Conservation (phyloP, 116 monocot genomes). For the Dioscorea cayenensis region DNA sequence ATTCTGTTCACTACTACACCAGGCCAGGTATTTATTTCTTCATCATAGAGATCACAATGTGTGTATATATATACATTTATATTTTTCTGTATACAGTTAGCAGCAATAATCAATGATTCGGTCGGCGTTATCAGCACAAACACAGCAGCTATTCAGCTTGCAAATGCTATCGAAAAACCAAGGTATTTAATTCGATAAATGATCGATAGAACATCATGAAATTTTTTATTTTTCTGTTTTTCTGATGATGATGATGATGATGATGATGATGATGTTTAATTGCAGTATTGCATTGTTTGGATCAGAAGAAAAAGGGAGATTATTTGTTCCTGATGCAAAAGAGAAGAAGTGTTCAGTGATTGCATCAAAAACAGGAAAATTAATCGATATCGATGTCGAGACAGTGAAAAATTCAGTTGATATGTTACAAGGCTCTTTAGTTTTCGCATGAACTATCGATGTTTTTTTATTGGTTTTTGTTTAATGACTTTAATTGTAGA, state of each 20-base stretch:
- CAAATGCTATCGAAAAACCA: conserved; percentile 58
- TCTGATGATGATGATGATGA: background rate
- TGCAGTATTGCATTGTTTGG: conserved; percentile 82
- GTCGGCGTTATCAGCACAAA: conserved; percentile 78
- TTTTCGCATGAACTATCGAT: conserved; percentile 20
- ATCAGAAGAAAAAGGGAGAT: conserved; percentile 63
- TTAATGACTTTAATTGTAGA: background rate
- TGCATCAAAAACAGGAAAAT: conserved; percentile 61
- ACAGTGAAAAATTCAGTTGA: conserved; percentile 44
- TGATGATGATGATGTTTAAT: too few relatives aligned
- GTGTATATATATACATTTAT: background rate
- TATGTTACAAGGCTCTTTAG: conserved; percentile 28
- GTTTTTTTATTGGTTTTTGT: background rate
- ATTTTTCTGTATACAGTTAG: conserved; percentile 39
- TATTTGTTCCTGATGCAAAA: conserved; percentile 68
- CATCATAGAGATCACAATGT: background rate
- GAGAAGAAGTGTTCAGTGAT: conserved; percentile 64
- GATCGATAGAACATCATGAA: background rate
- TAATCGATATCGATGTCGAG: conserved; percentile 60
- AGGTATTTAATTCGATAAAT: conserved; percentile 26
- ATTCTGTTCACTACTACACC: conserved; percentile 81
- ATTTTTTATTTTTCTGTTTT: background rate
- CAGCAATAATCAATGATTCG: conserved; percentile 74
- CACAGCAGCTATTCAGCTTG: conserved; percentile 79
- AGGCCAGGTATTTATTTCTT: conserved; percentile 56